Evolutionary conservation across 768 basidiomycete genomes (phyloP), one percentile per base, ranked within the genome.

Genomic region (Suillus americanus): DNA sequence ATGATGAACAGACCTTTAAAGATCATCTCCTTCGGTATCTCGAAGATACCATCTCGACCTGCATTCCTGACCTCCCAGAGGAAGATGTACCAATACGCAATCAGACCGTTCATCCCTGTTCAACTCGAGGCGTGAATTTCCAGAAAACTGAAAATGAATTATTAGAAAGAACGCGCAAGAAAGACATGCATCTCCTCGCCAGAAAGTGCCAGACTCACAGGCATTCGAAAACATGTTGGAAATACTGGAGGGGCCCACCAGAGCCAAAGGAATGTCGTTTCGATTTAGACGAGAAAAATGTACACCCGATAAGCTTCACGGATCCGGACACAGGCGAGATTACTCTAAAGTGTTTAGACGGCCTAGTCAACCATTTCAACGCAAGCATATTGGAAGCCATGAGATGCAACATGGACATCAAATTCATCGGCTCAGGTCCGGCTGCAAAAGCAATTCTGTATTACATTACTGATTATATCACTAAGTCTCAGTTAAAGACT

Each of bases 401-500:
- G 0, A 63, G 76, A 0, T 79, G 79, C 53, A 85, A 85, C 60
- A 82, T 81, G 77, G 83, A 84, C 60, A 79, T 84, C 1, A 81
- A 83, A 63, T 81, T 77, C 51, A 77, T 85, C 16, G 76, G 75
- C 0, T 82, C 81, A 0, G 83, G 83, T 0, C 45, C 68, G 6
- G 64, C 74, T 0, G 80, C 80, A 1, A 83, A 83, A 62, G 81
- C 82, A 0, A 65, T 82, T 0, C 43, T 80, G 5, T 81, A 80
- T 62, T 85, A 84, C 59, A 80, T 84, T 23, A 84, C 82, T 0
- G 76, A 84, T 62, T 84, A 85, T 59, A 82, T 84, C 20, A 79
- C 81, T 0, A 85, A 85, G 62, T 62, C 77, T 0, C 74, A 79
- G 48, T 63, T 83, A 12, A 80, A 81, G 45, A 65, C 76, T 0